These are phyloP conservation scores for Sergeia podlipaevii DNA, from an alignment of 208 protist genomes.

Conservation along the genomic window DNA sequence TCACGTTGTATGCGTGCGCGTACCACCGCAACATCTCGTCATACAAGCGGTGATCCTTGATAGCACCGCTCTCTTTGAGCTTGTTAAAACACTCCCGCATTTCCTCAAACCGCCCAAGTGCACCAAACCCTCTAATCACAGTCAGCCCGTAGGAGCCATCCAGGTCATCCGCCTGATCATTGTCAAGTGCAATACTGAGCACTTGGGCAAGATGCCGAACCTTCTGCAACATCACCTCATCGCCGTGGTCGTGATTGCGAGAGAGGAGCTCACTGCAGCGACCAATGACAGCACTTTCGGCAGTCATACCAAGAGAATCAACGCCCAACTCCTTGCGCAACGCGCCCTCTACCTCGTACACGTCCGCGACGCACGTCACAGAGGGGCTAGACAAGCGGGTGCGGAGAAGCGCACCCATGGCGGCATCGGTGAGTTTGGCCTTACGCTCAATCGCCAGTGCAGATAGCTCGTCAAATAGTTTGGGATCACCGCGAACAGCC, in stretches of 20 bases:
- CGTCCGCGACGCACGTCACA: conserved; percentile 31
- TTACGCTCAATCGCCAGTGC: conserved; percentile 15
- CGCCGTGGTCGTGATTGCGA: conserved; percentile 39
- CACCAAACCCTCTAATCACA: conserved; percentile 83
- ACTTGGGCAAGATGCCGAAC: conserved; percentile 64
- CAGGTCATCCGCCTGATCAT: conserved; percentile 66
- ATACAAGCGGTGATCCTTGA: conserved; percentile 77
- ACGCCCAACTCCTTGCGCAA: conserved; percentile 45
- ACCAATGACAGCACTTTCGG: conserved; percentile 69
- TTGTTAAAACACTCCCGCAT: conserved; percentile 71
- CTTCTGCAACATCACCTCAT: conserved; percentile 78
- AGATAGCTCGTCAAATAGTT: conserved; percentile 29
- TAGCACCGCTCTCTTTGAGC: conserved; percentile 32
- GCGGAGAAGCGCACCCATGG: conserved; percentile 44
- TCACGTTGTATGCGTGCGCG: conserved; percentile 75
- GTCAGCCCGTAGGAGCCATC: conserved; percentile 53
- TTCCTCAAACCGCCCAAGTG: conserved; percentile 65
- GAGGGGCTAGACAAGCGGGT: conserved; percentile 16
- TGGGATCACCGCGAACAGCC: conserved; percentile 34
- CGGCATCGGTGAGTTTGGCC: conserved; percentile 45
- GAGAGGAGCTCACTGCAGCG: conserved; percentile 72
- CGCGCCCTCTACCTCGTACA: conserved; percentile 54
- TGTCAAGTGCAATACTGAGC: conserved; percentile 45
- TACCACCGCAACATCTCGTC: conserved; percentile 91
- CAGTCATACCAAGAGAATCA: conserved; percentile 45